A percentile compares a stretch with the other conserved stretches of the same genome.
phyloP scores from a whole-genome alignment of 768 basidiomycete species.

The Serendipita sp. region DNA sequence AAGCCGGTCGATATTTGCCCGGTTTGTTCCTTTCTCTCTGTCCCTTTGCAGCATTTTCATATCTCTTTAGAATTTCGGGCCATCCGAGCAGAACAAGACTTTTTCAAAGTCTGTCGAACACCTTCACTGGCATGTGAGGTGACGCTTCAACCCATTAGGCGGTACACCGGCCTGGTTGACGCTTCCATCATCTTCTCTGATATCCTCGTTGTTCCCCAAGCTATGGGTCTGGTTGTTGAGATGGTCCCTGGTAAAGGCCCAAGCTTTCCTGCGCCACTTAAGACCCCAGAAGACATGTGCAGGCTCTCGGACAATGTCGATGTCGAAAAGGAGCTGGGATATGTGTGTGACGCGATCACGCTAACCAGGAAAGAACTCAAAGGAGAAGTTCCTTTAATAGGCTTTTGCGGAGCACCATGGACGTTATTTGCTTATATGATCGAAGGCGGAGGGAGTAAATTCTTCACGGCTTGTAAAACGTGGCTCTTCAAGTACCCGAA shows the following conservation, averaged over 20 bases:
- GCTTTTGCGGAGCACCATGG: conserved; percentile 97
- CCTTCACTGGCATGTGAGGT: conserved; percentile 79
- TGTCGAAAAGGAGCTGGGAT: conserved; percentile 70
- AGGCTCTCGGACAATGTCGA: conserved; percentile 49
- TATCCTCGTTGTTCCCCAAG: conserved; percentile 94
- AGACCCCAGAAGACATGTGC: conserved; percentile 52
- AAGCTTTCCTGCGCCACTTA: conserved; percentile 71
- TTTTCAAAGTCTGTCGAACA: conserved; percentile 89
- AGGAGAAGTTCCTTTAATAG: conserved; percentile 88
- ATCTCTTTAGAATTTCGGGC: conserved; percentile 63
- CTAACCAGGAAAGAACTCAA: conserved; percentile 60
- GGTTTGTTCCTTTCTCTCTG: conserved; percentile 29
- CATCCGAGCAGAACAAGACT: conserved; percentile 71
- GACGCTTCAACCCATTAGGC: conserved; percentile 84
- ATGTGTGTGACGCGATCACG: conserved; percentile 86
- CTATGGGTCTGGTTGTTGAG: conserved; percentile 86
- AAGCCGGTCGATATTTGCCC: conserved; percentile 89
- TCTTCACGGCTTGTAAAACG: conserved; percentile 76
- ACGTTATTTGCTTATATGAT: conserved; percentile 97
- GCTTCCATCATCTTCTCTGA: conserved; percentile 97
- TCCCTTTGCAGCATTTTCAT: neutral
- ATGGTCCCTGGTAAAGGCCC: conserved; percentile 79
- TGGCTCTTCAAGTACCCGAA: conserved; percentile 89
- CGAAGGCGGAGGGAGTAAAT: conserved; percentile 87
- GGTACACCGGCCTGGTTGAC: conserved; percentile 74